Evolutionary conservation across 1,139 yeast genomes (phyloP), one percentile per base, ranked within the genome.

Genomic region (Debaryomycetaceae sp.): DNA sequence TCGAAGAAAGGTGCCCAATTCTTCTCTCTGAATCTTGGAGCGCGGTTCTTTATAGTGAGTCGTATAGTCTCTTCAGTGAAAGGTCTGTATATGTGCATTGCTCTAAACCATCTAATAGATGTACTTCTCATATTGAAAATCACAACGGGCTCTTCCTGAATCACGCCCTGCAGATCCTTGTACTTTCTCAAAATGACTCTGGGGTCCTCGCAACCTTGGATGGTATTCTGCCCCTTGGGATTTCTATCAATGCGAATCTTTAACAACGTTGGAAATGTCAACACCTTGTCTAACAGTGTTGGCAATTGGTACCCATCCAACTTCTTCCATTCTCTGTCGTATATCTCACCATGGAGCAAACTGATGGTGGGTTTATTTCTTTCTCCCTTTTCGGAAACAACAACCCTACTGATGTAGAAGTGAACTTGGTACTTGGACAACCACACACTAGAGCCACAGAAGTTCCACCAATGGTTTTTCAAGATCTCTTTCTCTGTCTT

Each of bases 391-490:
- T 42, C 40, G 17, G 52, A 39, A 40, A 52, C 52, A 6, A 50
- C 53, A 4, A 54, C 45, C 44, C 57, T 43, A 37, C 46, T 50
- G n/a, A 52, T 55, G 42, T 50, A 47, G 42, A 54, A 53, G 40
- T 54, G 53, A 13, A 54, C 55, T 22, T 54, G 45, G 39, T 54
- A 43, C 41, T 54, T 48, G 7, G 53, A 42, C 34, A 54, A 43
- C 57, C 58, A 54, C 34, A 53, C 55, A 31, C 55, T 46, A 20
- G 55, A 51, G 6, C 56, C 56, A 36, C 54, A 50, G 35, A 54
- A 54, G n/a, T 52, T 49, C 20, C 36, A 44, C 58, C 58, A 54
- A 36, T 51, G 49, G 4, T 37, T 36, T 6, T 40, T 36, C 11
- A 54, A 24, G 14, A 53, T 49, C 9, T 44, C 43, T 8, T 50